Evolutionary conservation across 2,329 filamentous ascomycete genomes (phyloP), one percentile per base, ranked within the genome.

Genomic region (Cercospora zeae-maydis): DNA sequence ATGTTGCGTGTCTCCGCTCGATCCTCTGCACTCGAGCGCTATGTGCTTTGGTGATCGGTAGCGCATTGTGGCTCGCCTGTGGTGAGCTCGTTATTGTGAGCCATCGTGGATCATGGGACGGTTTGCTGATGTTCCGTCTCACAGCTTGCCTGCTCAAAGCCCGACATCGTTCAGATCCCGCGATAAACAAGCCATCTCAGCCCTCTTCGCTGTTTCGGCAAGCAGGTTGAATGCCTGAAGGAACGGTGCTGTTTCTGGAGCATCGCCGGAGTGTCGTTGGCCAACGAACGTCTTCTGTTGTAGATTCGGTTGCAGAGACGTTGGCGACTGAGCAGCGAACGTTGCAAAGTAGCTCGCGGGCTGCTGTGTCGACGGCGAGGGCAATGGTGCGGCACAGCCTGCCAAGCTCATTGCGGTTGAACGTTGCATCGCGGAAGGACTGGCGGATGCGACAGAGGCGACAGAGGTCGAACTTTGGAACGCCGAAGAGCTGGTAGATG

Each of bases 161-260:
- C 84, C 86, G 72, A 90, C 83, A 67, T 87, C 85, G 72, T 91
- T 92, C 73, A 98, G 83, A 77, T 97, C 93, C 66, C 93, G 84
- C 82, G 93, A 90, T 75, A 97, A 81, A 72, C 92, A 87, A 45
- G 91, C 91, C 82, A 97, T 90, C 78, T 97, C 92, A 9, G 93
- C 93, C 45, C 93, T 84, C 78, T 96, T 96, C 47, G 92, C 93
- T 1, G 93, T 93, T 80, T 98, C 93, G 36, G 93, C 93, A 45
- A 97, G 84, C 31, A 97, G 84, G 63, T 85, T 93, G 73, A 93
- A 91, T 76, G 96, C 89, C 71, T 88, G 86, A 64, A 96, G 83
- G 74, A 92, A 92, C 3, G 82, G 82, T 9, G 82, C 80, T 1
- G 84, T 85, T 71, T 80, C 79, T 39, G 77, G 76, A 34, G 64